Conservation (phyloP, 2,329 filamentous ascomycete genomes). For the Pestalotiopsis sp. region DNA sequence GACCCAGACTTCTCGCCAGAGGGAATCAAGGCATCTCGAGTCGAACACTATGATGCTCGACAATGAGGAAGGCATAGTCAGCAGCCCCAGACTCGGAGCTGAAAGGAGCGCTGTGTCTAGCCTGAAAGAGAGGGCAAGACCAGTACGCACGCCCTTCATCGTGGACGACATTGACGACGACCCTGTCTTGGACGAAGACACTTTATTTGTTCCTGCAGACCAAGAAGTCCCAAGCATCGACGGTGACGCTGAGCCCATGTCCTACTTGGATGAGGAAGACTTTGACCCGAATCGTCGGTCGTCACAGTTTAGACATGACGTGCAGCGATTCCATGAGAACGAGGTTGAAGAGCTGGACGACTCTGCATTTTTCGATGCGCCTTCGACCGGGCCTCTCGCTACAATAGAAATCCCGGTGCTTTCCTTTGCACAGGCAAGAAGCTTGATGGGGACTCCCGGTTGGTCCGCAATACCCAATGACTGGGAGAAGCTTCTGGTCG, state of each 20-base stretch:
- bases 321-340: not conserved
- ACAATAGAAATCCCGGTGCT: conserved; percentile 20
- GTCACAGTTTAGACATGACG: conserved; percentile 19
- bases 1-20: too few species aligned
- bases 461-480: conserved; percentile 23
- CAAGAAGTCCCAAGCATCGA: not conserved
- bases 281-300: not conserved
- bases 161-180: not conserved
- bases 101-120: not conserved
- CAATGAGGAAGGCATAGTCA: too few species aligned
- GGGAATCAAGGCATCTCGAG: too few species aligned
- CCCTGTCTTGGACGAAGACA: too few species aligned
- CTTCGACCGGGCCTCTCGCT: conserved; percentile 21
- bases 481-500: conserved; percentile 24
- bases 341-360: conserved; percentile 16
- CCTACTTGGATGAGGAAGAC: not conserved
- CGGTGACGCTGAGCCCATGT: not conserved
- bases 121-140: not conserved
- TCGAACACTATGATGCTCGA: too few species aligned
- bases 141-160: not conserved
- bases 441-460: conserved; percentile 21
- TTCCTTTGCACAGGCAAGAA: conserved; percentile 15
- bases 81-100: not conserved
- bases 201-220: not conserved
- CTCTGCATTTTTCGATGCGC: conserved; percentile 21